A percentile compares a stretch with the other conserved stretches of the same genome.
Evolutionary conservation across 345 rosid species (phyloP).

Genomic region (Theobroma cacao): DNA sequence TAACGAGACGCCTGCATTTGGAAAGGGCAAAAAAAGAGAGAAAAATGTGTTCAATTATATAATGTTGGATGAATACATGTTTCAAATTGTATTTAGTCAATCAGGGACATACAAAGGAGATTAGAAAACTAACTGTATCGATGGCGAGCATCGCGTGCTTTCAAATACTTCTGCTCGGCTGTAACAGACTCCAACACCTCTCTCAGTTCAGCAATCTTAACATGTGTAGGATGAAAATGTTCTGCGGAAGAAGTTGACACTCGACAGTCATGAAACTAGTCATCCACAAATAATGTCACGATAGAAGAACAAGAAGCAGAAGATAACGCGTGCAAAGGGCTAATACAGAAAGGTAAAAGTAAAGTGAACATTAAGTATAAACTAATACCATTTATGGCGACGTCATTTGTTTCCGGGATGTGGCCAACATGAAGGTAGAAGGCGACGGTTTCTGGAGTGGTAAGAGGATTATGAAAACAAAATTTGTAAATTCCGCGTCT

Average conservation of each 20-base stretch:
- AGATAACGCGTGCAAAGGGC: background rate
- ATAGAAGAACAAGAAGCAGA: too few relatives aligned
- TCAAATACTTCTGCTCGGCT: constrained; percentile 83
- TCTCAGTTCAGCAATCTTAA: constrained; percentile 84
- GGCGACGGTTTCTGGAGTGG: constrained; percentile 89
- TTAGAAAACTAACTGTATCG: constrained; percentile 59
- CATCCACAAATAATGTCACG: too few relatives aligned
- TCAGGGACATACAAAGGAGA: background rate
- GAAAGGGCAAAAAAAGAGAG: too few relatives aligned
- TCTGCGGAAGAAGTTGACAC: constrained; percentile 31
- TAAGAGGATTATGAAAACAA: constrained; percentile 82
- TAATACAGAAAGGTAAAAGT: too few relatives aligned
- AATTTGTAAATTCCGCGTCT: constrained; percentile 92
- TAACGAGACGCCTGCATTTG: too few relatives aligned
- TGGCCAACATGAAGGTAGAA: constrained; percentile 91
- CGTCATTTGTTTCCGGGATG: constrained; percentile 78
- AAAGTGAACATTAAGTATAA: background rate
- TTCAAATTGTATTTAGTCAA: background rate
- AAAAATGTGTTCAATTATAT: too few relatives aligned
- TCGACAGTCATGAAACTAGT: too few relatives aligned
- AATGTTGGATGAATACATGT: too few relatives aligned
- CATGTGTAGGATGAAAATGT: constrained; percentile 82
- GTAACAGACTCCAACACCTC: constrained; percentile 87
- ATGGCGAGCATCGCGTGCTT: constrained; percentile 87
- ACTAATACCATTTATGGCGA: constrained; percentile 86